A percentile compares a stretch with the other conserved stretches of the same genome.
These are phyloP conservation scores for Pseudogymnoascus sp. DNA, from an alignment of 2,329 filamentous ascomycete genomes.

Conservation along the genomic window DNA sequence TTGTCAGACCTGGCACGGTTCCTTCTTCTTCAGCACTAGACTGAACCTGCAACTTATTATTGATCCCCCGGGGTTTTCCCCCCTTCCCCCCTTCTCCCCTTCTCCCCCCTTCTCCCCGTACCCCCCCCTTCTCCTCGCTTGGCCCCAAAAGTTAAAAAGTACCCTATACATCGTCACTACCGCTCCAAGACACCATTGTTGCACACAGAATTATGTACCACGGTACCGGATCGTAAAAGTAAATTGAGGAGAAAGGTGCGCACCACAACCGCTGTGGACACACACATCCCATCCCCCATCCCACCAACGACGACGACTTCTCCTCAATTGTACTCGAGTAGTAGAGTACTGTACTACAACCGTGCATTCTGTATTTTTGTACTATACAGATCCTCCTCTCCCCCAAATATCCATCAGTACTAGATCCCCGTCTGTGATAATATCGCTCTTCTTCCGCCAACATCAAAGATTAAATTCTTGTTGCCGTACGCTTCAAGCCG, in stretches of 20 bases:
- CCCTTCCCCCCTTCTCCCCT: not conserved
- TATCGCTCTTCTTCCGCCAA: not conserved
- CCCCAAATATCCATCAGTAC: not conserved
- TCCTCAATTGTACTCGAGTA: not conserved
- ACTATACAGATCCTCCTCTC: not conserved
- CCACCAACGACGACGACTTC: not conserved
- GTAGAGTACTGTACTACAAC: not conserved
- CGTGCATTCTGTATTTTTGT: conserved; percentile 5
- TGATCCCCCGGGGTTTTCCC: not conserved
- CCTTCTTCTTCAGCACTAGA: conserved; percentile 4
- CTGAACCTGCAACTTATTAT: not conserved
- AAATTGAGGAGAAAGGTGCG: conserved; percentile 2
- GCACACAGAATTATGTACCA: not conserved
- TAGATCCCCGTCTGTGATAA: not conserved
- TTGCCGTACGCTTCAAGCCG: not conserved
- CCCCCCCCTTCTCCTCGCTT: not conserved
- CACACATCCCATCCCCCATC: not conserved
- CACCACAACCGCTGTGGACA: not conserved
- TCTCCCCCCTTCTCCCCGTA: not conserved
- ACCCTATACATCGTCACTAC: not conserved
- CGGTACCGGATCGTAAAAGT: not conserved
- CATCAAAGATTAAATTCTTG: not conserved
- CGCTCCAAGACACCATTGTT: not conserved
- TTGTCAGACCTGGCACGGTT: not conserved
- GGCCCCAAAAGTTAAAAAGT: not conserved